These are phyloP conservation scores for Helenozyma baotianmanensis DNA, from an alignment of 805 yeast species.

Conservation along the genomic window DNA sequence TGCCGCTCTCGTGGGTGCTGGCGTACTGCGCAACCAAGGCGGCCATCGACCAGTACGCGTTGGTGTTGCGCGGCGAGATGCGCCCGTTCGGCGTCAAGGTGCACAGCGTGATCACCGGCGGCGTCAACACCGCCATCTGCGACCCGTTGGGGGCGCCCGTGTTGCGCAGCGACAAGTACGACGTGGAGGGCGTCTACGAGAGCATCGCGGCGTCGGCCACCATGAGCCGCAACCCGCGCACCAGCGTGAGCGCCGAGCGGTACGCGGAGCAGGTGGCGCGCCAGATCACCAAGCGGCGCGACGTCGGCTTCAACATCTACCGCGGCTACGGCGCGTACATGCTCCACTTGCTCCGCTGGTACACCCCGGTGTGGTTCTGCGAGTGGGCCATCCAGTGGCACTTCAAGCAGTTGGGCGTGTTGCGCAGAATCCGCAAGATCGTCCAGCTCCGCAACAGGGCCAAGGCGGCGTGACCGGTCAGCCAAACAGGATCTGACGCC, in stretches of 20 bases:
- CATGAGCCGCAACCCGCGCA: conserved; percentile 12
- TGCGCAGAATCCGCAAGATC: too few species aligned
- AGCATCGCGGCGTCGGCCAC: conserved; percentile 5
- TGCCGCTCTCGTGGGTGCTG: conserved; percentile 30
- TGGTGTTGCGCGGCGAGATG: conserved; percentile 30
- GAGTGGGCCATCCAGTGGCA: conserved; percentile 9
- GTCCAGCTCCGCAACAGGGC: too few species aligned
- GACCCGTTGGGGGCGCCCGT: conserved; percentile 10
- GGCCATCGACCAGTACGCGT: conserved; percentile 35
- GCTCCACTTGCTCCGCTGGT: conserved; percentile 11
- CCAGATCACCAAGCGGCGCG: conserved; percentile 4
- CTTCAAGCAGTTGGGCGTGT: conserved; percentile 11
- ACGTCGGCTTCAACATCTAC: conserved; percentile 15
- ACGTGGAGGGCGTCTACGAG: conserved; percentile 5
- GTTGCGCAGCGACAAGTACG: conserved; percentile 4
- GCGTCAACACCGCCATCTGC: conserved; percentile 32
- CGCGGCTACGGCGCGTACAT: conserved; percentile 8
- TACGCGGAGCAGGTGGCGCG: conserved; percentile 13
- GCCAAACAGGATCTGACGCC: too few species aligned
- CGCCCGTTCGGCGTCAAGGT: conserved; percentile 36
- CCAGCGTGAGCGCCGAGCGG: conserved; percentile 3
- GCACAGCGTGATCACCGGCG: conserved; percentile 36
- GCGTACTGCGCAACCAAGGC: conserved; percentile 36
- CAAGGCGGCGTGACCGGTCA: too few species aligned
- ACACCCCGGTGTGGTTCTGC: conserved; percentile 9